A percentile compares a stretch with the other conserved stretches of the same genome.
phyloP scores from a whole-genome alignment of 2,329 filamentous ascomycete genomes.

The Claviceps purpurea region DNA sequence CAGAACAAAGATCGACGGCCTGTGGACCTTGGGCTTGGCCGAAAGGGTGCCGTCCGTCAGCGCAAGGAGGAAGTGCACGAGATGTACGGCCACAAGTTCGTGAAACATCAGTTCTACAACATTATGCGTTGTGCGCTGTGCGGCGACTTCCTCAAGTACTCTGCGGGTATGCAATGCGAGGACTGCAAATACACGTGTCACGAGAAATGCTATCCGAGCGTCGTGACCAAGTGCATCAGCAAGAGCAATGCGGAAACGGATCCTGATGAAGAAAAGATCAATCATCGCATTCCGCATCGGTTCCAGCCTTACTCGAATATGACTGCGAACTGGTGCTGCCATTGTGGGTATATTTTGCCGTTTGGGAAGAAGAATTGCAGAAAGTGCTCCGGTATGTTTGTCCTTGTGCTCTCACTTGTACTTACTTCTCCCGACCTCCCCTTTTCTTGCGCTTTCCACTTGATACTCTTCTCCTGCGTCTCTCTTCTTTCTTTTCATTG shows the following conservation, averaged over 20 bases:
- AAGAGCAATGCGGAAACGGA: constrained; percentile 98
- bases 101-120: constrained; percentile 98
- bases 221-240: constrained; percentile 98
- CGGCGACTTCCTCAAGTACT: constrained; percentile 96
- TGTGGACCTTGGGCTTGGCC: constrained; percentile 79
- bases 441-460: neutral
- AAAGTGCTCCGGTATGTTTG: constrained; percentile 66
- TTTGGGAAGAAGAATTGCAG: constrained; percentile 91
- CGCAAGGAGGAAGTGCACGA: constrained; percentile 97
- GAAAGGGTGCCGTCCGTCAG: constrained; percentile 92
- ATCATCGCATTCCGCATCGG: constrained; percentile 94
- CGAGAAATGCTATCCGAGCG: constrained; percentile 89
- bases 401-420: neutral
- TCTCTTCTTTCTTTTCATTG: neutral
- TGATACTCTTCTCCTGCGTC: neutral
- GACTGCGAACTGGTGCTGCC: constrained; percentile 98
- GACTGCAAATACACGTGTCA: constrained; percentile 99
- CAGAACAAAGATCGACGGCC: constrained; percentile 70
- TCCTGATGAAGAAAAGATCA: constrained; percentile 98
- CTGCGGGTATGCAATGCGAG: constrained; percentile 96
- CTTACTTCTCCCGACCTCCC: no score
- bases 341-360: constrained; percentile 91
- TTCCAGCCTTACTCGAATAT: constrained; percentile 96
- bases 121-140: constrained; percentile 99
- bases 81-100: constrained; percentile 98